phyloP scores from a whole-genome alignment of 1,284 basidiomycete genomes.

The Naganishia sp. region DNA sequence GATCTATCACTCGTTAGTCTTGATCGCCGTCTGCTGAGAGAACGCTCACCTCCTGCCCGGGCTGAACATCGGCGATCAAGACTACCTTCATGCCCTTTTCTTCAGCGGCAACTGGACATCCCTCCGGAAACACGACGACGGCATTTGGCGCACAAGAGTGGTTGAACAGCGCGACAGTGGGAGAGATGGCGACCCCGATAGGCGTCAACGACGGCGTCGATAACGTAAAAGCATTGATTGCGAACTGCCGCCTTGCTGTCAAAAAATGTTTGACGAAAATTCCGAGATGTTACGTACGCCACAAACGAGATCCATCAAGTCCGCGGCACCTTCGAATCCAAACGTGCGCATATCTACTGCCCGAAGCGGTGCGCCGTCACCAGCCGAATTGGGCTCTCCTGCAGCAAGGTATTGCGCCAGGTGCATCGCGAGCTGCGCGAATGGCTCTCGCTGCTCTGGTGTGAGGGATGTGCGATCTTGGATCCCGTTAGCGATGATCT shows the following conservation, averaged over 20 bases:
- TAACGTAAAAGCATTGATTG: slow-evolving; percentile 83
- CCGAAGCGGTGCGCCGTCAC: slow-evolving; percentile 30
- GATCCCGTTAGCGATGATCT: neutral
- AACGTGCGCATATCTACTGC: slow-evolving; percentile 45
- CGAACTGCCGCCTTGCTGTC: slow-evolving; percentile 61
- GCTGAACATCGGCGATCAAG: slow-evolving; percentile 64
- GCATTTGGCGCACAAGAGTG: slow-evolving; percentile 91
- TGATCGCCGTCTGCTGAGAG: neutral
- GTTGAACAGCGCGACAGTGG: slow-evolving; percentile 77
- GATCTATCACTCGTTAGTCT: slow-evolving; percentile 56
- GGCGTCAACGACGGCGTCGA: slow-evolving; percentile 72
- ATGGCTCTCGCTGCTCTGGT: slow-evolving; percentile 39
- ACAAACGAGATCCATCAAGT: slow-evolving; percentile 47
- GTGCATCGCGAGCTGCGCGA: slow-evolving; percentile 44
- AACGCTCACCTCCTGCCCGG: slow-evolving; percentile 67
- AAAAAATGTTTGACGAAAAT: neutral
- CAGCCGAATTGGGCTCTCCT: slow-evolving; percentile 21
- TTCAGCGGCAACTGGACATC: slow-evolving; percentile 43
- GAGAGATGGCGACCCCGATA: slow-evolving; percentile 77
- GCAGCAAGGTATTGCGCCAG: slow-evolving; percentile 47
- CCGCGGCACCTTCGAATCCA: slow-evolving; percentile 43
- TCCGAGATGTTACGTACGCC: slow-evolving; percentile 39
- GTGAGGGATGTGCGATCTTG: slow-evolving; percentile 15
- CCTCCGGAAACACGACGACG: slow-evolving; percentile 78
- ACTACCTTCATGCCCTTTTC: slow-evolving; percentile 65